A percentile compares a stretch with the other conserved stretches of the same genome.
Evolutionary conservation across 805 yeast species (phyloP).

Genomic region (Lachancea fermentati): DNA sequence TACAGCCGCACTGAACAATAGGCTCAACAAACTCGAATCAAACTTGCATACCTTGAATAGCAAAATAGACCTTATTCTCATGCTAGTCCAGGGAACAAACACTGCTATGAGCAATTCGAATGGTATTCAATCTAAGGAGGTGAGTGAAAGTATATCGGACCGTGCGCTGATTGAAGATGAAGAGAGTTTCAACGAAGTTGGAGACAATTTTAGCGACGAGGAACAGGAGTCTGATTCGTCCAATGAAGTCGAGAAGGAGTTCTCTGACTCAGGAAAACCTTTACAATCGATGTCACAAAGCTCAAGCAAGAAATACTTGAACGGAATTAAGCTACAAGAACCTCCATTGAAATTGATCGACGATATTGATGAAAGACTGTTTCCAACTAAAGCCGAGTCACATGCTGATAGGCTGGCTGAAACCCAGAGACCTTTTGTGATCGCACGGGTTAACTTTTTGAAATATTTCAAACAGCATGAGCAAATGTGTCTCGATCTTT

Average conservation of each 20-base stretch:
- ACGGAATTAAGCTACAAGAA: slow-evolving; percentile 26
- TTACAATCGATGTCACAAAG: background rate
- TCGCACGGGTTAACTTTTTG: slow-evolving; percentile 40
- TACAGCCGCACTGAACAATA: slow-evolving; percentile 11
- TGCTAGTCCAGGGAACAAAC: slow-evolving; percentile 18
- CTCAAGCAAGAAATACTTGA: slow-evolving; percentile 1
- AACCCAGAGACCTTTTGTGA: slow-evolving; percentile 33
- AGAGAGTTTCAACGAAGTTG: slow-evolving; percentile 1
- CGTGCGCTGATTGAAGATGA: background rate
- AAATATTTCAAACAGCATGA: slow-evolving; percentile 42
- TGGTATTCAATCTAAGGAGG: background rate
- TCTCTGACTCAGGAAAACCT: background rate
- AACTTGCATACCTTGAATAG: slow-evolving; percentile 19
- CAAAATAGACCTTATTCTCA: slow-evolving; percentile 21
- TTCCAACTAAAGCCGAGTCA: slow-evolving; percentile 30
- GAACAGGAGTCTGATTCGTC: background rate
- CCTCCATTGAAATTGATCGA: slow-evolving; percentile 36
- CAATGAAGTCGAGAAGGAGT: background rate
- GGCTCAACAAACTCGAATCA: slow-evolving; percentile 25
- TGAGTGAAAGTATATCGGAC: background rate
- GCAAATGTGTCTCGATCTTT: slow-evolving; percentile 39
- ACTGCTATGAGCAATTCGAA: slow-evolving; percentile 9
- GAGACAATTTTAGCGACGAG: background rate
- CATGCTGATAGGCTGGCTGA: slow-evolving; percentile 26
- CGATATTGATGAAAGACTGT: slow-evolving; percentile 36